Conservation (phyloP, 768 basidiomycete genomes). For the Lentinula aciculospora region DNA sequence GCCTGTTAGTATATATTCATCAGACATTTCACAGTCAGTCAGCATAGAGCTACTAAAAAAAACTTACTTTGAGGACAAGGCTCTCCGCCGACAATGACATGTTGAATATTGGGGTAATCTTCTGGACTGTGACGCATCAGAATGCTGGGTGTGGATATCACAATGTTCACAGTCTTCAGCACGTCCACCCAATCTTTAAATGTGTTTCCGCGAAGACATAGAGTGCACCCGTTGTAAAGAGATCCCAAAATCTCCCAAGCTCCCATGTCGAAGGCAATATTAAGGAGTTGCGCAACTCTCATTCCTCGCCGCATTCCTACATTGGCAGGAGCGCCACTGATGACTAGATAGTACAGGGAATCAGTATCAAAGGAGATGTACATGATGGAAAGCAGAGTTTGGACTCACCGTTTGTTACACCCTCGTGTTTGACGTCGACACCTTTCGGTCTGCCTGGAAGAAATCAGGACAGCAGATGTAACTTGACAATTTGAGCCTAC, state of each 20-base stretch:
- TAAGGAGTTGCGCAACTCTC: conserved; percentile 54
- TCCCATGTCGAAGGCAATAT: conserved; percentile 64
- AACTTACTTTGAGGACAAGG: conserved; percentile 40
- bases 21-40: background rate
- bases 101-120: conserved; percentile 50
- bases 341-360: conserved; percentile 22
- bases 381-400: conserved; percentile 13
- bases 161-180: conserved; percentile 45
- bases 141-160: conserved; percentile 51
- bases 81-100: conserved; percentile 53
- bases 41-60: background rate
- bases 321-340: conserved; percentile 45
- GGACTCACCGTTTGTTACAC: conserved; percentile 27
- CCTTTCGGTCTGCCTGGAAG: conserved; percentile 40
- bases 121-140: conserved; percentile 40
- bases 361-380: background rate
- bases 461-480: background rate
- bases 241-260: conserved; percentile 57
- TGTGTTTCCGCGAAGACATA: conserved; percentile 47
- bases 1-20: conserved; percentile 14
- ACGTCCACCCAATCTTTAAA: conserved; percentile 43
- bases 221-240: conserved; percentile 45
- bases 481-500: background rate
- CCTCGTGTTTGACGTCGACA: conserved; percentile 37
- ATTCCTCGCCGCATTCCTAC: conserved; percentile 51